A percentile compares a stretch with the other conserved stretches of the same genome.
Evolutionary conservation across 2,329 filamentous ascomycete genomes (phyloP).

Genomic region (Colletotrichum scovillei): DNA sequence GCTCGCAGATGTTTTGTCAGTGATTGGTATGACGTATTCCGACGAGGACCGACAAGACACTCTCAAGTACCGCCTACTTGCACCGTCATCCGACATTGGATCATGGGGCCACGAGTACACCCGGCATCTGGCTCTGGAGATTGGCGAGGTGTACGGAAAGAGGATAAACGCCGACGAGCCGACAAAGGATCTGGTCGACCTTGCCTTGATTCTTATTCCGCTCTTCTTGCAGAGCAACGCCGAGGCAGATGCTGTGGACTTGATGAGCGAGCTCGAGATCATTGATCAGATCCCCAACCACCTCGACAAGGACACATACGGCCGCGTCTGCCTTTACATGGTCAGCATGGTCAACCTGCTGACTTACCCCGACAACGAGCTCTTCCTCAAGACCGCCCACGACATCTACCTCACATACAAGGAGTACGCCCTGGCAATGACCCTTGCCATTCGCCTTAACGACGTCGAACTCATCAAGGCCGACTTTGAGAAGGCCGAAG

Average conservation of each 20-base stretch:
- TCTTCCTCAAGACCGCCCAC: conserved; percentile 93
- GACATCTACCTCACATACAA: conserved; percentile 94
- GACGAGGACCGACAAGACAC: conserved; percentile 97
- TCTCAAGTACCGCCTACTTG: conserved; percentile 91
- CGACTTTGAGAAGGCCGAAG: conserved; percentile 83
- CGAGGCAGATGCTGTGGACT: conserved; percentile 96
- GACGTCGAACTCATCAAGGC: conserved; percentile 84
- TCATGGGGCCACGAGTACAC: conserved; percentile 99
- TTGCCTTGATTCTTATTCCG: conserved; percentile 87
- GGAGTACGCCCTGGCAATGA: conserved; percentile 92
- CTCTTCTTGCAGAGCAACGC: conserved; percentile 98
- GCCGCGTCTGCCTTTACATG: conserved; percentile 96
- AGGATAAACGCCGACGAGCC: conserved; percentile 87
- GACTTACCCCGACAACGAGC: conserved; percentile 96
- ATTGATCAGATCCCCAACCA: conserved; percentile 92
- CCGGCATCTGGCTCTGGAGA: conserved; percentile 92
- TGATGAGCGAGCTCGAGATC: conserved; percentile 97
- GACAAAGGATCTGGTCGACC: conserved; percentile 84
- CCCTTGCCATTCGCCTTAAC: conserved; percentile 93
- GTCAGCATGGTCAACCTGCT: conserved; percentile 98
- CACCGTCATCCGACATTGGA: conserved; percentile 90
- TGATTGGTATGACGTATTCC: conserved; percentile 98
- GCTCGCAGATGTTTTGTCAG: conserved; percentile 93
- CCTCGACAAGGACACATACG: conserved; percentile 93
- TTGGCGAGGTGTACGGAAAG: conserved; percentile 93